phyloP scores from a whole-genome alignment of 805 yeast species.

The Clavispora santaluciae region DNA sequence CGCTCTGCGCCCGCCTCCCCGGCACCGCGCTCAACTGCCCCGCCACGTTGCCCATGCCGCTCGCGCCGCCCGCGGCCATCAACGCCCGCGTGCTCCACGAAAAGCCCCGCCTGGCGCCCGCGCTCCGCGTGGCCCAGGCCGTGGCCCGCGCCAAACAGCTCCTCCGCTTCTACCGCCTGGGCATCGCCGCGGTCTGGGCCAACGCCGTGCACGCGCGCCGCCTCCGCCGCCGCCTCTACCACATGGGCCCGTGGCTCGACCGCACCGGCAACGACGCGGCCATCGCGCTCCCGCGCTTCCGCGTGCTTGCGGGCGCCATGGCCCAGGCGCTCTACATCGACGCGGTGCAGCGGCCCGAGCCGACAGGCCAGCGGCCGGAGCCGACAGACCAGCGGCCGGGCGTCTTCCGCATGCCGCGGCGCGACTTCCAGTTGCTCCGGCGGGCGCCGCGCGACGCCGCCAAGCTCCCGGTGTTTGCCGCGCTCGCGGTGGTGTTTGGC shows the following conservation, averaged over 20 bases:
- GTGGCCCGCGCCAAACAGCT: slow-evolving; percentile 41
- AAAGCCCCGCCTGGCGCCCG: slow-evolving; percentile 12
- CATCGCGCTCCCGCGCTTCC: slow-evolving; percentile 28
- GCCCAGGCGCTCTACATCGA: slow-evolving; percentile 31
- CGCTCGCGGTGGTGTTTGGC: slow-evolving; percentile 44
- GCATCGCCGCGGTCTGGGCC: slow-evolving; percentile 52
- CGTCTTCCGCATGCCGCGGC: slow-evolving; percentile 41
- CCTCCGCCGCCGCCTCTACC: slow-evolving; percentile 16
- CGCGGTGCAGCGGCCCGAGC: slow-evolving; percentile 25
- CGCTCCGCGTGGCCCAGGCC: slow-evolving; percentile 34
- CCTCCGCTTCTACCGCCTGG: slow-evolving; percentile 51
- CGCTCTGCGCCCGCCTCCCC: neutral
- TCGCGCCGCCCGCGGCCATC: slow-evolving; percentile 25
- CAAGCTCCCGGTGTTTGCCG: slow-evolving; percentile 51
- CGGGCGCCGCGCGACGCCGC: slow-evolving; percentile 47
- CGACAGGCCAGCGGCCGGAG: too few species aligned
- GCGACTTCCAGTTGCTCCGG: slow-evolving; percentile 45
- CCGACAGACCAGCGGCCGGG: slow-evolving; percentile 12
- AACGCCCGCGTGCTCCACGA: slow-evolving; percentile 18
- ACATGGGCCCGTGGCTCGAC: slow-evolving; percentile 18
- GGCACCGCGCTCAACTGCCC: slow-evolving; percentile 21
- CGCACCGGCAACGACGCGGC: slow-evolving; percentile 20
- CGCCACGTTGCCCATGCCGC: slow-evolving; percentile 26
- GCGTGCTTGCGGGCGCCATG: slow-evolving; percentile 32
- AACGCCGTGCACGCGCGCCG: slow-evolving; percentile 25